phyloP scores from a whole-genome alignment of 768 basidiomycete species.

The Tricholoma saponaceum region DNA sequence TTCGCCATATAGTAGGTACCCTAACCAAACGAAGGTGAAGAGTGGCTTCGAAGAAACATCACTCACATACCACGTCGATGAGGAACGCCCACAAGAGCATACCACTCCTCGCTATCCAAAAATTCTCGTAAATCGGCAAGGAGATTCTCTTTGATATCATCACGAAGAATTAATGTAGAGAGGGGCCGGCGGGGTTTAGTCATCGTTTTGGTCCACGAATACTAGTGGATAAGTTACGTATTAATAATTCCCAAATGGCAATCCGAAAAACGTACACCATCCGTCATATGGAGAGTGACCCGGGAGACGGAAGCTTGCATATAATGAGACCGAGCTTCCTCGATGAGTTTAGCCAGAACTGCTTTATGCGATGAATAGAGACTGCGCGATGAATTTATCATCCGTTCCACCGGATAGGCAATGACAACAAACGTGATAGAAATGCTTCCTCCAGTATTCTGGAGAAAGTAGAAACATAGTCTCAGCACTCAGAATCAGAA shows the following conservation, averaged over 20 bases:
- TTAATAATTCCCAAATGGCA: neutral
- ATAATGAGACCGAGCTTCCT: conserved; percentile 30
- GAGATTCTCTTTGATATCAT: conserved; percentile 41
- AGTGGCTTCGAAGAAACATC: neutral
- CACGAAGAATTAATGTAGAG: conserved; percentile 47
- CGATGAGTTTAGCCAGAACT: conserved; percentile 29
- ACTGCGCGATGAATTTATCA: conserved; percentile 13
- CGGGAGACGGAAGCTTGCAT: conserved; percentile 28
- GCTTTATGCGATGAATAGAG: conserved; percentile 36
- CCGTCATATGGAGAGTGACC: conserved; percentile 30
- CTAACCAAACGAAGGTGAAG: neutral
- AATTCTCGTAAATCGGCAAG: conserved; percentile 51
- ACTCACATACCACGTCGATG: conserved; percentile 39
- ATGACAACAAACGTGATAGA: neutral
- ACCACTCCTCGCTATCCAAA: conserved; percentile 52
- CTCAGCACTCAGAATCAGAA: neutral
- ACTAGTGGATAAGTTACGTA: conserved; percentile 25
- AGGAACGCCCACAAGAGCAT: conserved; percentile 51
- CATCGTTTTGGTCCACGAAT: conserved; percentile 41
- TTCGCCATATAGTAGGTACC: conserved; percentile 52
- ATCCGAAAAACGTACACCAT: conserved; percentile 19
- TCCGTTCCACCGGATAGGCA: neutral
- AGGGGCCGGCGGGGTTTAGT: conserved; percentile 46
- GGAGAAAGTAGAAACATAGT: neutral
- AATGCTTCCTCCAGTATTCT: neutral